Conservation (phyloP, 352 stramenopile genomes). For the Blastocystis hominis region DNA sequence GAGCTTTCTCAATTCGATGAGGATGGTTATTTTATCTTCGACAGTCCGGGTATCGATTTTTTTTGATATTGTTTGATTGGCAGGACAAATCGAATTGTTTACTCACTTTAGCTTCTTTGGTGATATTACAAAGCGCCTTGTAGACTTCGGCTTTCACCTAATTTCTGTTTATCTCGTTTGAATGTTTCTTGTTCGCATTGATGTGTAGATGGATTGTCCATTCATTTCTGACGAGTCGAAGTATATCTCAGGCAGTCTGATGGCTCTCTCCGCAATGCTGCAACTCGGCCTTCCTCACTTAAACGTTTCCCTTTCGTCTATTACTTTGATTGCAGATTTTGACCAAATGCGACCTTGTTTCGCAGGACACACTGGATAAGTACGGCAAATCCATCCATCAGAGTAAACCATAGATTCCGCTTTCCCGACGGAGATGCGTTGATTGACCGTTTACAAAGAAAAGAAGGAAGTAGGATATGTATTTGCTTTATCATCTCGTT, state of each 20-base stretch:
- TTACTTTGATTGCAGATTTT: constrained; percentile 59
- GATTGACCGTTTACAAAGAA: background rate
- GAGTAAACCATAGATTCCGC: background rate
- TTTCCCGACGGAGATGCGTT: constrained; percentile 47
- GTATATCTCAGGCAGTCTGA: constrained; percentile 91
- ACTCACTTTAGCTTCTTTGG: constrained; percentile 69
- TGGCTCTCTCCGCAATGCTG: constrained; percentile 91
- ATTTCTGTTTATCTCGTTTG: constrained; percentile 73
- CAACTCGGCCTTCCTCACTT: constrained; percentile 90
- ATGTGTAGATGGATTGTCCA: constrained; percentile 73
- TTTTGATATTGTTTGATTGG: constrained; percentile 21
- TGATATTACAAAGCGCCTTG: constrained; percentile 42
- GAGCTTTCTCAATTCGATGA: constrained; percentile 77
- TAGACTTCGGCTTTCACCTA: constrained; percentile 66
- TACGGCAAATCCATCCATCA: constrained; percentile 49
- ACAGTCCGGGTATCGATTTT: constrained; percentile 80
- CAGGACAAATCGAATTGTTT: constrained; percentile 80
- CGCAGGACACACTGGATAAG: constrained; percentile 77
- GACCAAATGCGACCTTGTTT: constrained; percentile 79
- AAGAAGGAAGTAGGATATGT: background rate
- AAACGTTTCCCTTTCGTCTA: constrained; percentile 64
- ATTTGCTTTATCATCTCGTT: background rate
- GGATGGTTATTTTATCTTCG: constrained; percentile 93
- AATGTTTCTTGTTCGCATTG: constrained; percentile 66
- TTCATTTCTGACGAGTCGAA: constrained; percentile 87